phyloP scores from a whole-genome alignment of 495 filamentous ascomycete species.

The Lasiosphaeria ovina region DNA sequence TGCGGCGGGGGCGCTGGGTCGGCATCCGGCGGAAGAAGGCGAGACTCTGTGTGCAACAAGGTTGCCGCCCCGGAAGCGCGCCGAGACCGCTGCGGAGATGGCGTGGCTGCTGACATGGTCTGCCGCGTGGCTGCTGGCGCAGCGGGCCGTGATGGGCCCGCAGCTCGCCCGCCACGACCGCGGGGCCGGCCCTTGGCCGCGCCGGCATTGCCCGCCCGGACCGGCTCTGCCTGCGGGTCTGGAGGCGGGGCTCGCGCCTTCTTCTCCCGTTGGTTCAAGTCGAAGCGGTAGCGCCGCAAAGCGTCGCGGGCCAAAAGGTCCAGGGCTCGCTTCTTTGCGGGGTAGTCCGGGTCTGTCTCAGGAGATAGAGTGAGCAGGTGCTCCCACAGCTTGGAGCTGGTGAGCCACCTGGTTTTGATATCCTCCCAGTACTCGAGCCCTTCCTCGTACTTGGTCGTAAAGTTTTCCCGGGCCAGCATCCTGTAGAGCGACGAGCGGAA shows the following conservation, averaged over 20 bases:
- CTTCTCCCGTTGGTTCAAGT: constrained; percentile 51
- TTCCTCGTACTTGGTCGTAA: constrained; percentile 70
- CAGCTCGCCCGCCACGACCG: no score
- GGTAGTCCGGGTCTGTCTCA: constrained; percentile 52
- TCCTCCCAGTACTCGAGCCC: constrained; percentile 70
- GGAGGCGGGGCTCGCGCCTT: constrained; percentile 16
- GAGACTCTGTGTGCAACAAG: constrained; percentile 13
- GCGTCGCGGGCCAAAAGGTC: constrained; percentile 71
- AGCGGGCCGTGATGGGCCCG: not conserved
- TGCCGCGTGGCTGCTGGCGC: not conserved
- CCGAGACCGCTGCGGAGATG: constrained; percentile 4
- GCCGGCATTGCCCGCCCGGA: not conserved
- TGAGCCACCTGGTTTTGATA: constrained; percentile 68
- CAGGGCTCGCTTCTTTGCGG: constrained; percentile 61
- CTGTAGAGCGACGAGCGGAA: constrained; percentile 65
- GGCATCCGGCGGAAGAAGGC: constrained; percentile 9
- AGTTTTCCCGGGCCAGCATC: constrained; percentile 64
- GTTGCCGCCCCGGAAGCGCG: not conserved
- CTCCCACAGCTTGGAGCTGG: constrained; percentile 54
- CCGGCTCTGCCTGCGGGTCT: constrained; percentile 5
- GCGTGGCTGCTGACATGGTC: not conserved
- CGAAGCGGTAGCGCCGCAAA: constrained; percentile 69
- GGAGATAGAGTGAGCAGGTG: constrained; percentile 48
- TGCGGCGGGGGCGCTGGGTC: not conserved
- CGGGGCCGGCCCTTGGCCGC: no score